These are phyloP conservation scores for Penicillium sp. DNA, from an alignment of 2,329 filamentous ascomycete genomes.

Conservation along the genomic window DNA sequence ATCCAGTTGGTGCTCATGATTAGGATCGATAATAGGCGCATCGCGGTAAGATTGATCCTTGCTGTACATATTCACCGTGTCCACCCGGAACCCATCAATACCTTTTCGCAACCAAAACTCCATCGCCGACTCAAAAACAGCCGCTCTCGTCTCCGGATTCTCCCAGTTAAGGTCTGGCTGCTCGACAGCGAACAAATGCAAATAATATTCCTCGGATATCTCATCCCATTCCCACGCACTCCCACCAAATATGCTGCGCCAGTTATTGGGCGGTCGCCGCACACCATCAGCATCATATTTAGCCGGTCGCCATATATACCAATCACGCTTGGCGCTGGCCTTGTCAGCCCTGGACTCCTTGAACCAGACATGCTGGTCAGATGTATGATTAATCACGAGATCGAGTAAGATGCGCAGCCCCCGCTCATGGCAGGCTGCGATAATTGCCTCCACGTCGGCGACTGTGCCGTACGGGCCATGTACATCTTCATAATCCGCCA, in stretches of 20 bases:
- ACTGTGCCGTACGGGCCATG: slow-evolving; percentile 64
- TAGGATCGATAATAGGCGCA: slow-evolving; percentile 55
- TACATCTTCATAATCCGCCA: slow-evolving; percentile 64
- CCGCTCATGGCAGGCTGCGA: slow-evolving; percentile 56
- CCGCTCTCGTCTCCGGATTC: slow-evolving; percentile 61
- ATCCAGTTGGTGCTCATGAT: slow-evolving; percentile 52
- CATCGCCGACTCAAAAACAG: slow-evolving; percentile 68
- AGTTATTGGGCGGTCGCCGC: slow-evolving; percentile 70
- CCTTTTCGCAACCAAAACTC: slow-evolving; percentile 73
- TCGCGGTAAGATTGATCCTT: slow-evolving; percentile 51
- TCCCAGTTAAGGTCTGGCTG: slow-evolving; percentile 83
- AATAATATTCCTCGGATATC: slow-evolving; percentile 67
- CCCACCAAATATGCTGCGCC: slow-evolving; percentile 63
- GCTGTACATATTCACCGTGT: slow-evolving; percentile 68
- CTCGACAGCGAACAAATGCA: slow-evolving; percentile 69
- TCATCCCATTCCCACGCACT: slow-evolving; percentile 71
- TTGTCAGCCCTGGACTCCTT: slow-evolving; percentile 60
- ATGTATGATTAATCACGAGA: slow-evolving; percentile 73
- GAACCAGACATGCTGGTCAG: slow-evolving; percentile 69
- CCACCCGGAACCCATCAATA: slow-evolving; percentile 68
- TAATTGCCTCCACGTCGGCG: slow-evolving; percentile 60
- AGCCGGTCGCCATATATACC: slow-evolving; percentile 59
- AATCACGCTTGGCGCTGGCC: slow-evolving; percentile 62
- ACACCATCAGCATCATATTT: slow-evolving; percentile 54
- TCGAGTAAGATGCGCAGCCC: slow-evolving; percentile 70